Base-by-base conservation (phyloP, 805 yeast species). In the Spencermartinsiella europaea region DNA sequence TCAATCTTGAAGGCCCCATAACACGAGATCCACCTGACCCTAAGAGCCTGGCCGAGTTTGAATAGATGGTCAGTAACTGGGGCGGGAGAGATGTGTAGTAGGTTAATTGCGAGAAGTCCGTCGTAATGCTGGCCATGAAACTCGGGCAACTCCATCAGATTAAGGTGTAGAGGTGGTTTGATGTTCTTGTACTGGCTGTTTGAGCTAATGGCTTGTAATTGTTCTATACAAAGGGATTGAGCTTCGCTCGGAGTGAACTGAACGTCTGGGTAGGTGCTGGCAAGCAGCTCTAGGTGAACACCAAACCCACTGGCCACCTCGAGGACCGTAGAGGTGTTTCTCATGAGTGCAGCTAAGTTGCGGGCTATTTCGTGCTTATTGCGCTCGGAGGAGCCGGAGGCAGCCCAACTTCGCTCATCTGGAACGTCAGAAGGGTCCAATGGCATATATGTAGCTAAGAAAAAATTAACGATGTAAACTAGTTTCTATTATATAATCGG, bases 291-390 rank as follows among this genome's bases (percentile, higher is more conserved):
- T 5, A 38, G 16, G 16, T 38, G 42, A 17, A 38, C 16, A 5
- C 42, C 42, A 38, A 38, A 38, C 31, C 42, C 42, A 15, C 28
- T 19, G n/a, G 42, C 42, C 16, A 38, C 5, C 16, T 38, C 42
- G 16, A 38, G 42, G 8, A 38, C 22, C 7, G 20, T 22, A 37
- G 40, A 37, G n/a, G n/a, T n/a, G 10, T 10, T 12, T n/a, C 8
- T 19, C 25, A 37, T 10, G 20, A 16, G 10, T 22, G 8, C 17
- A 4, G 17, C 19, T 16, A 38, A 22, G 5, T 15, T 20, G 5
- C 20, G 16, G 14, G 8, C 31, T 5, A 38, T 38, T 16, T 38
- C 33, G 5, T 38, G 19, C 21, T 38, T 38, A 25, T 38, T 38
- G n/a, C 34, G 8, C 10, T 38, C 42, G 5, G 42, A 21, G 19